Conservation (phyloP, 2,329 filamentous ascomycete genomes). For the Huntiella savannae region DNA sequence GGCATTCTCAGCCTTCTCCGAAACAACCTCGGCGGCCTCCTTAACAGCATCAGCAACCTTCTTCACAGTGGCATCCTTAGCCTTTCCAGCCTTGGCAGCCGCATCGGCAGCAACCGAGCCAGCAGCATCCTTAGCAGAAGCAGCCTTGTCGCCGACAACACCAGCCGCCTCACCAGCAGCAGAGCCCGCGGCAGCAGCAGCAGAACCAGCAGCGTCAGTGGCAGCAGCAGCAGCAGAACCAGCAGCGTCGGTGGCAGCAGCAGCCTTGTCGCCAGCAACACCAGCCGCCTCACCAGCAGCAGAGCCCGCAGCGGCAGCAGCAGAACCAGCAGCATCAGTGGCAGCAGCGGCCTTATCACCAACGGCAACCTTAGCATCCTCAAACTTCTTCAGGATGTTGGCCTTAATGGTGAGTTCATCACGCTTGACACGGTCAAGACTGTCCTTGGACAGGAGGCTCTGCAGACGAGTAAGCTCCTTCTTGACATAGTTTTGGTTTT, state of each 20-base stretch:
- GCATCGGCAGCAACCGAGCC: background rate
- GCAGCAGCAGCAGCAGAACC: background rate
- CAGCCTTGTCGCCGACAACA: constrained; percentile 1
- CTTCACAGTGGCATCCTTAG: constrained; percentile 15
- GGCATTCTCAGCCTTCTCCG: constrained; percentile 26
- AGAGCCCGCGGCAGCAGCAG: background rate
- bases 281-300: constrained; percentile 1
- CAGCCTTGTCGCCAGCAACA: constrained; percentile 1
- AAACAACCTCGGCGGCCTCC: constrained; percentile 17
- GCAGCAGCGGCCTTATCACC: constrained; percentile 4
- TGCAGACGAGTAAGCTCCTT: constrained; percentile 75
- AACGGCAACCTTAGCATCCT: constrained; percentile 25
- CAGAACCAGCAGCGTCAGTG: background rate
- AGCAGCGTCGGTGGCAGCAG: background rate
- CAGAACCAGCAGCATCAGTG: constrained; percentile 2
- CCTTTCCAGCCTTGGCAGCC: background rate
- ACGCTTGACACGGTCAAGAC: constrained; percentile 64
- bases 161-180: constrained; percentile 1
- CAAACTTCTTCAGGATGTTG: constrained; percentile 73
- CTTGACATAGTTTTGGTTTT: constrained; percentile 57
- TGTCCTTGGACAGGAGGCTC: constrained; percentile 68
- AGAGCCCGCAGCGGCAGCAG: background rate
- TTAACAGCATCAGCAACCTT: constrained; percentile 27
- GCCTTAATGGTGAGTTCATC: constrained; percentile 74
- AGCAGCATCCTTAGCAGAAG: background rate